Evolutionary conservation across 2,329 filamentous ascomycete genomes (phyloP).

Genomic region (Endoconidiophora laricicola): DNA sequence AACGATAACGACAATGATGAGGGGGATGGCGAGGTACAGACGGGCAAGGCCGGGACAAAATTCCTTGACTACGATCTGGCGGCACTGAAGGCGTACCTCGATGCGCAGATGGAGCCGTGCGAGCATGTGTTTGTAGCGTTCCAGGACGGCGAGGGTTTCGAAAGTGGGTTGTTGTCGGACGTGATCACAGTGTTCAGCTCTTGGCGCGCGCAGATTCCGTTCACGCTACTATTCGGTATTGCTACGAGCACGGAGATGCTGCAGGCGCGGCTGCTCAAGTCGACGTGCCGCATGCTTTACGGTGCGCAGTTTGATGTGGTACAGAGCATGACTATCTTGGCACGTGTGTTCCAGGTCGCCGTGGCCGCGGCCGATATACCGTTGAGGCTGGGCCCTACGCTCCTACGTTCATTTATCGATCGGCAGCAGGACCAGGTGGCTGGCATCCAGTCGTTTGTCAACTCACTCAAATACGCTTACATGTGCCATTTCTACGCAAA

Average conservation of each 20-base stretch:
- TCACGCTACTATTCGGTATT: conserved; percentile 61
- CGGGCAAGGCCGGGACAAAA: conserved; percentile 20
- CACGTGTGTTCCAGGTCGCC: conserved; percentile 51
- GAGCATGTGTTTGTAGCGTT: conserved; percentile 54
- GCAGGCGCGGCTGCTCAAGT: conserved; percentile 54
- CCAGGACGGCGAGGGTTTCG: conserved; percentile 71
- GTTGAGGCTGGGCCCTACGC: conserved; percentile 44
- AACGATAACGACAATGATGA: conserved; percentile 4
- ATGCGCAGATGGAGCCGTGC: conserved; percentile 25
- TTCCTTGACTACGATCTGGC: conserved; percentile 67
- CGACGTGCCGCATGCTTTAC: conserved; percentile 47
- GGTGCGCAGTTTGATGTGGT: conserved; percentile 65
- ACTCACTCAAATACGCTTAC: conserved; percentile 62
- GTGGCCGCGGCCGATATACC: conserved; percentile 40
- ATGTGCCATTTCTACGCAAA: conserved; percentile 81
- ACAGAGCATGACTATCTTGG: conserved; percentile 53
- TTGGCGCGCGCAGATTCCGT: conserved; percentile 62
- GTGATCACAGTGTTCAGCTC: conserved; percentile 46
- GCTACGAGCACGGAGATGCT: conserved; percentile 70
- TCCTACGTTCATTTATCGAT: conserved; percentile 48
- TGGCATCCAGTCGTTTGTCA: conserved; percentile 55
- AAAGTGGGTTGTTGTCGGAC: conserved; percentile 54
- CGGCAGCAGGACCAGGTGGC: conserved; percentile 64
- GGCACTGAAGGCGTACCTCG: conserved; percentile 44
- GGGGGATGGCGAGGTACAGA: conserved; percentile 19